Conservation (phyloP, 306 rosid genomes). For the Rosa chinensis region DNA sequence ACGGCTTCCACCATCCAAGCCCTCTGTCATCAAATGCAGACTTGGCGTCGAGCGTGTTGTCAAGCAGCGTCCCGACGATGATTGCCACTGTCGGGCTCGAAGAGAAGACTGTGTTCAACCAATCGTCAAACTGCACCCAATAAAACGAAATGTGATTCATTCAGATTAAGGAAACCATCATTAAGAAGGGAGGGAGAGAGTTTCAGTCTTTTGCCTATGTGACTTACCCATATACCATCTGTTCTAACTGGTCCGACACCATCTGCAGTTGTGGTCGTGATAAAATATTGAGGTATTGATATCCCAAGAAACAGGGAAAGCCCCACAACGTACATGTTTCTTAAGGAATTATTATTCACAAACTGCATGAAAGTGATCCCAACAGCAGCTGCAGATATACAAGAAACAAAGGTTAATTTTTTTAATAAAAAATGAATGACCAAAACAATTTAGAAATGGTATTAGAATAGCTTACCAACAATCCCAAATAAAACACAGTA, state of each 20-base stretch:
- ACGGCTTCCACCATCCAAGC: slow-evolving; percentile 81
- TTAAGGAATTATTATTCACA: slow-evolving; percentile 69
- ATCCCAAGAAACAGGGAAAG: slow-evolving; percentile 80
- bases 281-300: slow-evolving; percentile 87
- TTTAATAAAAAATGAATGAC: neutral
- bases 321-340: slow-evolving; percentile 81
- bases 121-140: slow-evolving; percentile 71
- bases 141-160: neutral
- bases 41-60: slow-evolving; percentile 73
- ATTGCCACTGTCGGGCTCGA: slow-evolving; percentile 84
- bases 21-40: slow-evolving; percentile 56
- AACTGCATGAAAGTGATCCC: slow-evolving; percentile 75
- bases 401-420: neutral
- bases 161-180: slow-evolving; percentile 18
- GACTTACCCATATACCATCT: slow-evolving; percentile 83
- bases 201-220: neutral
- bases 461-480: slow-evolving; percentile 62
- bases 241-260: slow-evolving; percentile 90
- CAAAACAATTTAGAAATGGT: neutral
- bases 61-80: slow-evolving; percentile 75
- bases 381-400: slow-evolving; percentile 62
- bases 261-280: slow-evolving; percentile 48
- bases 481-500: slow-evolving; percentile 81
- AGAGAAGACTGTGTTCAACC: slow-evolving; percentile 83
- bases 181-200: neutral